Percentiles rank a stretch among this genome's conserved stretches.
Evolutionary conservation across 2,329 filamentous ascomycete genomes (phyloP).

Genomic region (Trichoderma atroviride): DNA sequence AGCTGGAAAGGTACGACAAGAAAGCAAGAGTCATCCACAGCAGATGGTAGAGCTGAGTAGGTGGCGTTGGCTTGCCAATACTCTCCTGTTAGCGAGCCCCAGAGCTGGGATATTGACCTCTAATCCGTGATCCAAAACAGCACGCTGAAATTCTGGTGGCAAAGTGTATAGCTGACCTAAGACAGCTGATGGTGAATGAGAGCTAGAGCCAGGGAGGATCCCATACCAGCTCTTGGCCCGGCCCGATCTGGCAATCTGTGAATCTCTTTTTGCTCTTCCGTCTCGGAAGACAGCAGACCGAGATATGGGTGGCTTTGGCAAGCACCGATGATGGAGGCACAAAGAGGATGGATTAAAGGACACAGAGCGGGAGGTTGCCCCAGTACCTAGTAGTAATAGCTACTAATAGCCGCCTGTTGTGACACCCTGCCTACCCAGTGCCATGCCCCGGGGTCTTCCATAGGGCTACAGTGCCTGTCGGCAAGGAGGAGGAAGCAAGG

Average conservation of each 20-base stretch:
- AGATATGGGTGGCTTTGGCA: conserved; percentile 8
- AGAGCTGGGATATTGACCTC: not conserved
- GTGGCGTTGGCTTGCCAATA: conserved; percentile 21
- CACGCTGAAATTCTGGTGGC: conserved; percentile 10
- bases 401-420: conserved; percentile 11
- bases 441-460: conserved; percentile 20
- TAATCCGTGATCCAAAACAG: conserved; percentile 1
- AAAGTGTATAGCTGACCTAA: conserved; percentile 25
- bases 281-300: conserved; percentile 6
- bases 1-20: conserved; percentile 35
- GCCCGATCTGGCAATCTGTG: conserved; percentile 19
- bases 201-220: conserved; percentile 5
- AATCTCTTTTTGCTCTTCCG: conserved; percentile 5
- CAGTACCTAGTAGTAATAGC: not conserved
- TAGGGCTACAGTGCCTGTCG: conserved; percentile 28
- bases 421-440: conserved; percentile 22
- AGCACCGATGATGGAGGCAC: conserved; percentile 1
- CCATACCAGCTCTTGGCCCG: conserved; percentile 20
- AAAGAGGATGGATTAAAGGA: conserved; percentile 11
- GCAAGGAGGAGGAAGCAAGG: conserved; percentile 21
- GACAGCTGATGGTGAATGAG: conserved; percentile 18
- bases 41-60: conserved; percentile 13
- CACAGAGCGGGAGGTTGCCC: conserved; percentile 9
- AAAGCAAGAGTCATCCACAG: conserved; percentile 41
- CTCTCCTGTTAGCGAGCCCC: not conserved